Evolutionary conservation across 2,329 filamentous ascomycete species (phyloP), one percentile per base, ranked within the genome.

Genomic region (Huntiella moniliformis): DNA sequence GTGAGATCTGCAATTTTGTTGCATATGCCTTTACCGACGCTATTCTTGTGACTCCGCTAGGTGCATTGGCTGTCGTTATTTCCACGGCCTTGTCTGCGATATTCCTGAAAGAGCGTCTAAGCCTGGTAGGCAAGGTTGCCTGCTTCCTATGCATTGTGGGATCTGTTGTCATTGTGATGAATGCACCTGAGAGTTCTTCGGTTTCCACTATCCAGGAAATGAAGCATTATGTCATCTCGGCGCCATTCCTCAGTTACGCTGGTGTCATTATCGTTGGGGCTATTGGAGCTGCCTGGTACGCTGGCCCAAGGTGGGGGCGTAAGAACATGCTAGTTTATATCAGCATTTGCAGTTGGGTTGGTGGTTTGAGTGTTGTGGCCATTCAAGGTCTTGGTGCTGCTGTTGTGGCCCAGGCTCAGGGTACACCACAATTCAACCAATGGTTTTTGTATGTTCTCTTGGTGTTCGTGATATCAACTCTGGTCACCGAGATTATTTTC

Each of bases 251-350:
- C 52, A 72, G 70, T 38, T 98, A 91, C 58, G 74, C 84, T 0
- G 88, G 87, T 32, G 70, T 95, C 40, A 72, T 96, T 52, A 72
- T 96, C 33, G 57, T 91, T 17, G 83, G 77, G 0, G 81, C 77
- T 49, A 55, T 66, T 8, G 72, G 86, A 51, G 74, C 82, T 33
- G 85, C 85, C 1, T 63, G 91, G 41, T 96, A 79, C 71, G 78
- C 74, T 37, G 91, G 76, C 0, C 91, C 91, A 12, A 73, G 80
- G 55, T 98, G 88, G 59, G 91, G 87, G 42, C 95, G 93, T 65
- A 88, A 85, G 70, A 88, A 82, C 57, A 96, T 98, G 91, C 71
- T 98, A 60, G 86, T 96, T 32, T 96, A 98, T 63, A 76, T 98
- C 54, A 87, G 81, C 54, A 88, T 98, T 54, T 98, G 91, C 71